Base-by-base conservation (phyloP, 371 early-diverging fungal species). In the Lichtheimia ornata region DNA sequence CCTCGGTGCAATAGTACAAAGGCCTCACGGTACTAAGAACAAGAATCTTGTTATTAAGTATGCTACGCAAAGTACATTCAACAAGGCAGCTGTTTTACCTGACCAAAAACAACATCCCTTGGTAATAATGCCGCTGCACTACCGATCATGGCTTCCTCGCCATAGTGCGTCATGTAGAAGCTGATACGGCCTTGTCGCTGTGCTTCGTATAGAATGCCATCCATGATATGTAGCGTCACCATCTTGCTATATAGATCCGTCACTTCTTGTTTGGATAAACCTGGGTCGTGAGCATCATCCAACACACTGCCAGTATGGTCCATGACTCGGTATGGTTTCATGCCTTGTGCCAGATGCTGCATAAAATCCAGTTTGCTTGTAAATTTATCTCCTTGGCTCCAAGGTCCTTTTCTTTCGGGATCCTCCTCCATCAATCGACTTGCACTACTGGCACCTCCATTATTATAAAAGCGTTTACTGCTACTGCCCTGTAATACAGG, bases 101-200 rank as follows among this genome's bases (percentile, higher is more conserved):
- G 95, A 27, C 96, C 97, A 77, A 89, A 96, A 13, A 98, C 84
- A 13, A 93, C 88, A 70, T 98, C 98, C 53, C 90, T 85, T 18
- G 80, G 69, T 15, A 84, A 78, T 25, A 98, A 77, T 6, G 96
- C 98, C 28, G 93, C 95, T 2, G 97, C 96, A 57, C 84, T 85
- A 24, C 95, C 97, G 58, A 97, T 88, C 71, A 91, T 88, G 17
- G 96, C 98, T 75, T 98, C 98, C 81, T 98, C 98, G 50, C 98
- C 98, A 79, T 93, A 96, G 71, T 87, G 91, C 40, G 98, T 98
- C 97, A 97, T 97, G 80, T 98, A 98, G 63, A 98, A 98, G 59
- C 94, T 92, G 59, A 98, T 96, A 58, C 98, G 90, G 14, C 98
- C 98, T 73, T 98, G 98, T 7, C 98, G 86, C 76, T 98, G 98